Base-by-base conservation (phyloP, 331 rosid species). In the Spiraea crenata region DNA sequence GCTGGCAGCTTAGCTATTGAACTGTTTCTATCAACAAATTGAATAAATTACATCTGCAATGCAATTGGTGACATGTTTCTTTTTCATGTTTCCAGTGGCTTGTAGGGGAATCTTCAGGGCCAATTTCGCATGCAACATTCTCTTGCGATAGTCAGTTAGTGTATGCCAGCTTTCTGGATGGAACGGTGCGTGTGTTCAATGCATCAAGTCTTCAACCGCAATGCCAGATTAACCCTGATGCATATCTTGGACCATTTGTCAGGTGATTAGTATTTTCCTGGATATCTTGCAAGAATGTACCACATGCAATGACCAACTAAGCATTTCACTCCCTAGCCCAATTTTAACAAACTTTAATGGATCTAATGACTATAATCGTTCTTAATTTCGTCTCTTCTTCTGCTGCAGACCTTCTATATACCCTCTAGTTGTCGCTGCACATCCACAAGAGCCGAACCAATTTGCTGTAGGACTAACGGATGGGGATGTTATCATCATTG, bases 391-490 rank as follows among this genome's bases (percentile, higher is more conserved):
- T 3, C 25, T 15, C 2, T 54, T 19, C 8, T 39, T 25, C 17
- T 44, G 72, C 72, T 41, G 69, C 75, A 68, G 77, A 61, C 60
- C 65, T 38, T 7, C 61, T 12, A 80, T 72, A 7, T 72, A 25
- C 5, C 83, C 91, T 5, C 41, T 50, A 14, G 86, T 79, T 34
- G 45, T 86, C 49, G 88, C 88, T 49, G 85, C 86, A 37, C 77
- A 84, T 79, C 91, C 88, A 4, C 85, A 79, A 5, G 86, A 83
- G 50, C 70, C 85, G 31, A 86, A 81, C 54, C 88, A 83, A 67
- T 84, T 86, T 69, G 91, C 91, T 5, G 12, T 86, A 15, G 91
- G 91, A 58, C 77, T 86, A 54, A 68, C 82, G 6, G 80, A 86
- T 63, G 91, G 91, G 8, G 80, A 65, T 17, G 83, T 84, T 39